Conservation (phyloP, 75 land plant species). For the Selaginella moellendorffii region DNA sequence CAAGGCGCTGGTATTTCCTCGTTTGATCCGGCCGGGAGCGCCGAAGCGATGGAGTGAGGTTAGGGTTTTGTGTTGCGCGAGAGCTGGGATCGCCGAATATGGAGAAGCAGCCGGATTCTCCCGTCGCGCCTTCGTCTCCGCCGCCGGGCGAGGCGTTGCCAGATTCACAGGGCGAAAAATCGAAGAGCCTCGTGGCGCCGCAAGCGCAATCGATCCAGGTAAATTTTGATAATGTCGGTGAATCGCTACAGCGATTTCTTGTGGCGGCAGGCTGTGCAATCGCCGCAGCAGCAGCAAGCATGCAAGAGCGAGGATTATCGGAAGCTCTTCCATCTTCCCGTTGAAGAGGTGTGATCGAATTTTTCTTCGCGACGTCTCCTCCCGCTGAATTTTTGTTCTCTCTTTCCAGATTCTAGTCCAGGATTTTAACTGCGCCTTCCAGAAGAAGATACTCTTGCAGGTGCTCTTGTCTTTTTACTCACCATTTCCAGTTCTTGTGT, state of each 20-base stretch:
- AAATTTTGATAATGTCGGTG: neutral
- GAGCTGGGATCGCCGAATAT: too few relatives aligned
- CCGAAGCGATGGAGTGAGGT: too few relatives aligned
- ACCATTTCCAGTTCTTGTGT: too few relatives aligned
- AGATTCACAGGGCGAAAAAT: neutral
- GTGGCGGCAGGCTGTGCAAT: neutral
- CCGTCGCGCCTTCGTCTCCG: neutral
- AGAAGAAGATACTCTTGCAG: constrained; percentile 72
- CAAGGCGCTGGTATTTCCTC: too few relatives aligned
- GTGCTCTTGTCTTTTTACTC: constrained; percentile 14
- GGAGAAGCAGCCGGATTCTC: neutral
- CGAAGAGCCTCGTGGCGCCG: neutral
- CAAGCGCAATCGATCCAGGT: neutral
- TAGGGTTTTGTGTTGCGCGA: too few relatives aligned
- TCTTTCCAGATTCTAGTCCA: constrained; percentile 51
- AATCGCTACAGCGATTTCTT: neutral
- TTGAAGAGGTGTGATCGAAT: constrained; percentile 63
- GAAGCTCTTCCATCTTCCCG: constrained; percentile 51
- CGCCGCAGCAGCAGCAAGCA: neutral
- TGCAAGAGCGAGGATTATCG: constrained; percentile 47
- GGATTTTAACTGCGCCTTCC: constrained; percentile 77
- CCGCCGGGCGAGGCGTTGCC: neutral
- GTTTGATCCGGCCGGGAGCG: too few relatives aligned
- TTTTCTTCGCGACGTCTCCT: too few relatives aligned
- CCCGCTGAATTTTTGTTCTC: too few relatives aligned